Base-by-base conservation (phyloP, 768 basidiomycete species). In the Rickenella mellea region DNA sequence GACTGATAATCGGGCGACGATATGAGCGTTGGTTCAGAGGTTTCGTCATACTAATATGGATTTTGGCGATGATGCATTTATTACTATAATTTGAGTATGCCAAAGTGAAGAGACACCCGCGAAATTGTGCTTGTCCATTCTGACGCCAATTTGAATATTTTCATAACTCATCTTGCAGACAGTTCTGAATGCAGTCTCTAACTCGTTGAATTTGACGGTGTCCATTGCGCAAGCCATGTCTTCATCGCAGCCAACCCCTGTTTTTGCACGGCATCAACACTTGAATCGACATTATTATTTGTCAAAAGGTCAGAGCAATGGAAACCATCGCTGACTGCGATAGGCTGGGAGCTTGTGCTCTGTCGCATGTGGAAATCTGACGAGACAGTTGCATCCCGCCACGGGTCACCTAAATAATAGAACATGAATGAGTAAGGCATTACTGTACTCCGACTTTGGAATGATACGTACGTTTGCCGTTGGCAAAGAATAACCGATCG, bases 271-370 rank as follows among this genome's bases (percentile, higher is more conserved):
- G 25, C 35, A 21, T 24, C 14, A 26, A 46, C 33, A 2, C 40
- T 46, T 14, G 25, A 19, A 32, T 42, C 42, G 9, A 26, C 41
- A 15, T 14, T 27, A 17, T 28, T 35, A 24, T 29, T 22, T n/a
- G 15, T 24, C 30, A 51, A 26, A 27, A 56, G 27, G 33, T 56
- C 55, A 6, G 53, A 50, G 43, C 55, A 54, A 40, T 54, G 55
- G 45, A 50, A 56, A 10, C 51, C 51, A 38, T 50, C 46, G 8
- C 51, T 44, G n/a, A 47, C 41, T 22, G 41, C 45, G 42, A 56
- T 51, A 5, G 53, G 55, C 36, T 49, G 49, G 14, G 35, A 30
- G 10, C 36, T 19, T 5, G 53, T 50, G 15, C 50, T 50, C 22
- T 30, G 5, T 12, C 44, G 26, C 11, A 28, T 24, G 25, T 43